Evolutionary conservation across 345 rosid species (phyloP), one percentile per base, ranked within the genome.

Genomic region (Crucihimalaya himalaica): DNA sequence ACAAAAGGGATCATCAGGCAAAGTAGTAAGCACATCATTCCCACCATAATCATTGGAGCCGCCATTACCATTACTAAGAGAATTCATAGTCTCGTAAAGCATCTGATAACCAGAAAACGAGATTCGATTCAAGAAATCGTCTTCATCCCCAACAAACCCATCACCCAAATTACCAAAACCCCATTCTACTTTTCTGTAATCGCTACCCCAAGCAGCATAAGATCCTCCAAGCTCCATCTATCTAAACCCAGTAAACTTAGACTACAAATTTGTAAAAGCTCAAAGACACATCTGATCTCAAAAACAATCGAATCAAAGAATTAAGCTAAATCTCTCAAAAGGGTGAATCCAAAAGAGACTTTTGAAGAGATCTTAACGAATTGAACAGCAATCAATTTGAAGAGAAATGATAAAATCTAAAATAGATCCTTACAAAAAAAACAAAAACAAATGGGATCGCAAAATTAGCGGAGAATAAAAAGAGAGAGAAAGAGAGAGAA

Each of bases 1-100:
- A 63, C 43, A 42, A 57, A 79, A 73, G 0, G 79, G 81, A 79
- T 79, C 78, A 6, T 61, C 79, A 37, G 75, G 78, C 37, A 79
- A 68, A 43, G 9, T 35, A 6, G 21, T 8, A 29, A 4, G 6
- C 4, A 20, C 45, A 31, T 15, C 20, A 16, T 46, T 32, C 53
- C 54, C 23, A 50, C 31, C 52, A 3, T 39, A 63, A 21, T n/a
- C 68, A 37, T 20, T 14, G 15, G n/a, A 31, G 8, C 34, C 34
- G 27, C 16, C 39, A 39, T 32, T 8, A 14, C 34, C 34, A 29
- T 40, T 51, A 25, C 8, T 28, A 11, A 45, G n/a, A 20, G n/a
- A 46, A 70, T 47, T 23, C 28, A 37, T 45, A 2, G 29, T 71
- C 68, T 61, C 21, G 42, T 31, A 31, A 5, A 31, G 34, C 7